A percentile compares a stretch with the other conserved stretches of the same genome.
These are phyloP conservation scores for Vitis rupestris DNA, from an alignment of 164 flowering plant genomes.

Conservation along the genomic window DNA sequence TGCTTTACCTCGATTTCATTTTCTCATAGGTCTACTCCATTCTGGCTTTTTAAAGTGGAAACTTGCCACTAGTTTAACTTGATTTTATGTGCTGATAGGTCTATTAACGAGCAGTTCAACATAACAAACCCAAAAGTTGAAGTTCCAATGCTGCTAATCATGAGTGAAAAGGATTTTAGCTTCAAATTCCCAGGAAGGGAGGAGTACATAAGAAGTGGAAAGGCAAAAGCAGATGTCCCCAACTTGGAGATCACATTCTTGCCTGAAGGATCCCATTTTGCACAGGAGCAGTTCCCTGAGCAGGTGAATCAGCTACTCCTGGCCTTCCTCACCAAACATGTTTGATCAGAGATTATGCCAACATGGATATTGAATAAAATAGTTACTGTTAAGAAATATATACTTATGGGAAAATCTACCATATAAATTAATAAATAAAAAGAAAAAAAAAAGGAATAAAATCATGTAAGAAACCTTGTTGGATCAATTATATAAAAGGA, in stretches of 20 bases:
- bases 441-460: too few relatives aligned
- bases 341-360: neutral
- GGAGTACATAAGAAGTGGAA: slow-evolving; percentile 25
- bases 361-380: neutral
- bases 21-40: too few relatives aligned
- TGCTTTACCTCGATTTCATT: too few relatives aligned
- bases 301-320: slow-evolving; percentile 31
- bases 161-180: slow-evolving; percentile 31
- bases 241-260: slow-evolving; percentile 23
- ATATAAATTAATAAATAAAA: too few relatives aligned
- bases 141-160: slow-evolving; percentile 26
- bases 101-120: slow-evolving; percentile 4
- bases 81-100: slow-evolving; percentile 7
- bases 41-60: too few relatives aligned
- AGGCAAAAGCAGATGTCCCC: slow-evolving; percentile 24
- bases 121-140: slow-evolving; percentile 26
- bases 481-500: too few relatives aligned
- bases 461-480: too few relatives aligned
- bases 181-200: slow-evolving; percentile 31
- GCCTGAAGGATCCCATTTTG: slow-evolving; percentile 37
- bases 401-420: too few relatives aligned
- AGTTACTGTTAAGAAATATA: too few relatives aligned
- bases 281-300: slow-evolving; percentile 35
- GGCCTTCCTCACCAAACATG: slow-evolving; percentile 27
- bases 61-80: too few relatives aligned